Base-by-base conservation (phyloP, 352 stramenopile species). In the Phytophthora cactorum region DNA sequence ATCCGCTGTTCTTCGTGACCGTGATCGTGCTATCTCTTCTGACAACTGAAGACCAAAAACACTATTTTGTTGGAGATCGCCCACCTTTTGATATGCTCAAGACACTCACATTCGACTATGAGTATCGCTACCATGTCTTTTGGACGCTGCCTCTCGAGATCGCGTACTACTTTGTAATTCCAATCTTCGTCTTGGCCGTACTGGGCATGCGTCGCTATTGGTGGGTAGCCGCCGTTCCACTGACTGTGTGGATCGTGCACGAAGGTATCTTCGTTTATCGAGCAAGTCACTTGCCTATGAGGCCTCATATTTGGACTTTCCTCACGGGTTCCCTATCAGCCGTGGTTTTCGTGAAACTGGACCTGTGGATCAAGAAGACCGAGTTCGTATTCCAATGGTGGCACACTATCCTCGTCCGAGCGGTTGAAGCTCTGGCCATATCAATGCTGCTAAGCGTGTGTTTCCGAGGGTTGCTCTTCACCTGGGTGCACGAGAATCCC, bases 1-100 rank as follows among this genome's bases (percentile, higher is more conserved):
- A 88, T 52, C 77, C 80, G 54, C 66, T 88, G 1, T 88, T 88
- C 36, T 59, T 62, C n/a, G 71, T 74, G 28, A 59, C 70, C 14
- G 77, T 75, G 7, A 49, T 75, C 28, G 38, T 79, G 7, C 41
- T 84, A 11, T 70, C 54, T 14, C n/a, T 73, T 5, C 44, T 85
- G n/a, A 67, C 68, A n/a, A 38, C 50, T 27, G 56, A 69, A 14
- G 51, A 68, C 41, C 45, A 78, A 49, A 55, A 61, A 1, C 67
- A n/a, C 10, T 82, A 82, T 34, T 82, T 77, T 17, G 25, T 63
- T 45, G 53, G 45, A 11, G 25, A 55, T 8, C 31, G 54, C 62
- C 17, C 46, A 43, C 14, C 71, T 4, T 86, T 68, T 41, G 51
- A 78, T 5, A 50, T 79, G 36, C 56, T 64, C n/a, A 73, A 80